Evolutionary conservation across 345 rosid species (phyloP).

Genomic region (Syzygium grande): DNA sequence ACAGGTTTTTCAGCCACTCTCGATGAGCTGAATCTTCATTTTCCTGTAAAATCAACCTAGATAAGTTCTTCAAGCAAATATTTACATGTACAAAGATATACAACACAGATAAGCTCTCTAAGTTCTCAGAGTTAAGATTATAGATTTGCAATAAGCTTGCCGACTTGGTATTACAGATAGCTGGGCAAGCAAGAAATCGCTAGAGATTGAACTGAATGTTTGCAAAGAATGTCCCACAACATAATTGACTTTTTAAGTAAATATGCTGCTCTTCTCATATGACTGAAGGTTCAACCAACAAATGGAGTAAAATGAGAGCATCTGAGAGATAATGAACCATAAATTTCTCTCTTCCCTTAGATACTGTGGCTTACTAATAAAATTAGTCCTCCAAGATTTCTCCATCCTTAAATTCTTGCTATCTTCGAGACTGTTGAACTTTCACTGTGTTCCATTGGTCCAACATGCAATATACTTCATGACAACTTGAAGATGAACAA

Average conservation of each 20-base stretch:
- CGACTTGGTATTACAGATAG: background rate
- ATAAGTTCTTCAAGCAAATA: background rate
- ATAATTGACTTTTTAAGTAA: background rate
- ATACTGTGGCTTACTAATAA: background rate
- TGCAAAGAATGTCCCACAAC: background rate
- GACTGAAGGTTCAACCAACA: background rate
- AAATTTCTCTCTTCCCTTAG: background rate
- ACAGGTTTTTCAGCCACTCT: conserved; percentile 34
- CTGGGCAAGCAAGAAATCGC: background rate
- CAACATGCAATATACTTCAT: background rate
- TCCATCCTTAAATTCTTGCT: background rate
- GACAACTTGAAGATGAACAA: background rate
- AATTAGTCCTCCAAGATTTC: background rate
- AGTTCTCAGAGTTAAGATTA: background rate
- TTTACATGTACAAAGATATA: background rate
- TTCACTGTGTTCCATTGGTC: background rate
- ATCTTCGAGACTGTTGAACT: background rate
- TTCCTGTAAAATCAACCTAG: conserved; percentile 14
- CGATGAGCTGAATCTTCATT: conserved; percentile 21
- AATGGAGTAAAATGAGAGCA: background rate
- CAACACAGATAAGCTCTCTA: background rate
- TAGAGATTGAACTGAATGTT: background rate
- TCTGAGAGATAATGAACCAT: background rate
- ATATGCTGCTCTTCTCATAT: background rate
- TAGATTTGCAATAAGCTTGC: background rate